Percentiles rank a stretch among this genome's conserved stretches.
These are phyloP conservation scores for Dictyostelium intermedium DNA, from an alignment of 78 protist species.

Conservation along the genomic window DNA sequence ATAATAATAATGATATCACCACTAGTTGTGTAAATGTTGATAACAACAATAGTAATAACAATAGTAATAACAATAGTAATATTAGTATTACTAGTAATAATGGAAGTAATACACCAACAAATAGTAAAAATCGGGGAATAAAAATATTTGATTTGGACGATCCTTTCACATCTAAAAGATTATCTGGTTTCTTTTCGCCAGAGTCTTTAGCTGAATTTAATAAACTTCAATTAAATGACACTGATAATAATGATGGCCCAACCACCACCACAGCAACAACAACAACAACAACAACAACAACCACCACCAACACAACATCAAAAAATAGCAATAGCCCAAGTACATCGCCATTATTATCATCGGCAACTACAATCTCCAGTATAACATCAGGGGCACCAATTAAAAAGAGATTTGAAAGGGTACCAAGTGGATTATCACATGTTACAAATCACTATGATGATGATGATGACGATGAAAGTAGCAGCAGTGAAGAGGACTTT, in stretches of 20 bases:
- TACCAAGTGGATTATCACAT: not conserved
- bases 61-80: not conserved
- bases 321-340: not conserved
- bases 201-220: not conserved
- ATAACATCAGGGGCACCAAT: not conserved
- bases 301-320: not conserved
- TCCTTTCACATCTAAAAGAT: constrained; percentile 49
- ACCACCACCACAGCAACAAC: too few species aligned
- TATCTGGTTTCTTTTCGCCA: not conserved
- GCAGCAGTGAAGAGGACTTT: constrained; percentile 44
- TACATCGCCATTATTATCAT: not conserved
- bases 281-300: not conserved
- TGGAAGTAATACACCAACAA: constrained; percentile 3
- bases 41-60: not conserved
- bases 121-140: not conserved
- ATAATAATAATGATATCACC: too few species aligned
- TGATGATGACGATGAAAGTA: constrained; percentile 17
- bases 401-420: not conserved
- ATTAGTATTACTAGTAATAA: not conserved
- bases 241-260: not conserved
- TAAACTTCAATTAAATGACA: not conserved
- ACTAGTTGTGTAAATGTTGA: not conserved
- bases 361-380: not conserved
- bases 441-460: not conserved
- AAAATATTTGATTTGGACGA: constrained; percentile 38